These are phyloP conservation scores for Cytospora piceicola DNA, from an alignment of 2,329 filamentous ascomycete genomes.

Conservation along the genomic window DNA sequence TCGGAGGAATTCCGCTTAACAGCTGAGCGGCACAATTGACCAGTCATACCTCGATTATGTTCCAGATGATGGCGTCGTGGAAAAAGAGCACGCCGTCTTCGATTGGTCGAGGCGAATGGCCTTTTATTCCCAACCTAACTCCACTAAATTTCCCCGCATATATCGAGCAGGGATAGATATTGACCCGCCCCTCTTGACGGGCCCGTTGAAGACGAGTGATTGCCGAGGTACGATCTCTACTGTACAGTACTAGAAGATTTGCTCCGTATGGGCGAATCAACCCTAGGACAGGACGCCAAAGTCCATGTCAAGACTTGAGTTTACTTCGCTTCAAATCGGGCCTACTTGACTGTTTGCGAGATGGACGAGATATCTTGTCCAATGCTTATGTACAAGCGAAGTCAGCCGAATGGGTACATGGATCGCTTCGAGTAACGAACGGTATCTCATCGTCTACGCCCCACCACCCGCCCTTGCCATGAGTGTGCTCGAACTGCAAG, in stretches of 20 bases:
- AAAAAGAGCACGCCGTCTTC: not conserved
- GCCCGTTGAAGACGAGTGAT: conserved; percentile 3
- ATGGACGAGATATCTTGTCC: conserved; percentile 2
- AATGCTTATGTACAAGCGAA: not conserved
- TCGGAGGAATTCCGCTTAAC: not conserved
- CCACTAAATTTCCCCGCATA: conserved; percentile 19
- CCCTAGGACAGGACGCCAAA: not conserved
- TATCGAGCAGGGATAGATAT: conserved; percentile 9
- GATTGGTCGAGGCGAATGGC: not conserved
- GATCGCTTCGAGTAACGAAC: not conserved
- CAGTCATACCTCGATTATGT: not conserved
- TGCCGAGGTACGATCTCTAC: conserved; percentile 11
- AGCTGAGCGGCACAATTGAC: not conserved
- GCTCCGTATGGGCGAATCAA: not conserved
- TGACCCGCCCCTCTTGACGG: not conserved
- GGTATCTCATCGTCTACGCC: not conserved
- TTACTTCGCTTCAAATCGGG: not conserved
- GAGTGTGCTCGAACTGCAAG: not conserved
- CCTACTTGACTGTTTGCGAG: not conserved
- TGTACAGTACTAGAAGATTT: no score
- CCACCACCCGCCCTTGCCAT: not conserved
- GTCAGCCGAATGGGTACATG: not conserved
- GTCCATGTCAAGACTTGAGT: not conserved
- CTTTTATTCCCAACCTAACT: not conserved
- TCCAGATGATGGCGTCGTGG: not conserved